Base-by-base conservation (phyloP, 2,329 filamentous ascomycete species). In the Penicillium polonicum region DNA sequence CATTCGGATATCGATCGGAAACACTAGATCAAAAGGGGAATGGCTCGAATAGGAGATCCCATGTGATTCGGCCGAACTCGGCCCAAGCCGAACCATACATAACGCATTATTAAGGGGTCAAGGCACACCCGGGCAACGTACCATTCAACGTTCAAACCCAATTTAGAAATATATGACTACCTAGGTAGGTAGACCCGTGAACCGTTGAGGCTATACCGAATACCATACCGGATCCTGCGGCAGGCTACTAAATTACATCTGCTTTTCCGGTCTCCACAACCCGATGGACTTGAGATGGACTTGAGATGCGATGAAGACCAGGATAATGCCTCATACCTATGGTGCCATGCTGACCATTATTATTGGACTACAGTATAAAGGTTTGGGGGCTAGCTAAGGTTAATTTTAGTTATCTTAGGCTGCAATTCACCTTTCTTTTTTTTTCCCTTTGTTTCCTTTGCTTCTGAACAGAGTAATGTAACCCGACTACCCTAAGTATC, bases 261-360 rank as follows among this genome's bases (percentile, higher is more conserved):
- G 58, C 57, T 23, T 51, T 48, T 50, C 52, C 42, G 31, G 48
- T 58, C 53, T 60, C 63, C 63, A 65, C 63, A 58, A 50, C 33
- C 48, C 57, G 60, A 62, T 62, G 52, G 55, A 61, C 56, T 57
- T 58, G 48, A 56, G 45, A 52, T 57, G 55, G 23, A 61, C 56
- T 57, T 58, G 48, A 56, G 45, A 52, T 57, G 55, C 46, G 59
- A 42, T 54, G 17, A 49, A 52, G 53, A 60, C 52, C 46, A 58
- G 56, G 41, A 45, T n/a, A 27, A 53, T 44, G 51, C 45, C 44
- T 43, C 56, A 48, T 59, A n/a, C n/a, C n/a, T n/a, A 45, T 61
- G 33, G 35, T 55, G 31, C 48, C 44, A 39, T 25, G 38, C 27
- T 41, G 15, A 36, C 50, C 23, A 60, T 57, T 59, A 48, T 53